Evolutionary conservation across 805 yeast species (phyloP).

Genomic region (Cyberlindnera maclurae): DNA sequence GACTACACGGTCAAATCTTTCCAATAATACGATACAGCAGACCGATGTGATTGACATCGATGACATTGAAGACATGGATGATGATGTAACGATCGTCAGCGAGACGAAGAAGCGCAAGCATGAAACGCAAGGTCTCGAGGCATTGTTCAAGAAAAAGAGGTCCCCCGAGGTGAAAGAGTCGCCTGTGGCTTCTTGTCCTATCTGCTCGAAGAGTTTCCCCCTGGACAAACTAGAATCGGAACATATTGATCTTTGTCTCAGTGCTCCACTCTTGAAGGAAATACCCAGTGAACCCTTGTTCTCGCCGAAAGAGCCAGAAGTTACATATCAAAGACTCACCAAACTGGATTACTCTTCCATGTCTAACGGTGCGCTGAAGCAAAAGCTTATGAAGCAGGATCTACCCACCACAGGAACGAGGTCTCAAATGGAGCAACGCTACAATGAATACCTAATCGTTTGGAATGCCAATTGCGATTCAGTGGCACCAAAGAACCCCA

Average conservation of each 20-base stretch:
- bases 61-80: constrained; percentile 18
- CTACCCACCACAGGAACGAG: constrained; percentile 60
- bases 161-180: background rate
- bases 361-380: constrained; percentile 52
- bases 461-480: constrained; percentile 82
- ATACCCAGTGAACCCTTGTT: constrained; percentile 19
- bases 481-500: constrained; percentile 51
- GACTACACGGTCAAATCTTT: too few species aligned
- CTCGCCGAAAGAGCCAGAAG: constrained; percentile 6
- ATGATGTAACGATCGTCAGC: constrained; percentile 24
- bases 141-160: constrained; percentile 15
- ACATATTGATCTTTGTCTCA: constrained; percentile 55
- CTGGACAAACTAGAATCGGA: constrained; percentile 42
- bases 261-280: constrained; percentile 19
- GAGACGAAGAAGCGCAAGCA: constrained; percentile 19
- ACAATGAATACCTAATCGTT: constrained; percentile 66
- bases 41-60: constrained; percentile 9
- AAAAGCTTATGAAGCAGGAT: constrained; percentile 45
- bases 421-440: constrained; percentile 57
- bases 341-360: constrained; percentile 59
- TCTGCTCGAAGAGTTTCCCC: constrained; percentile 48
- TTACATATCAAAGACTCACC: constrained; percentile 39
- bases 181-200: constrained; percentile 48
- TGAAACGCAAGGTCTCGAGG: constrained; percentile 11
- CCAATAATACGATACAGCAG: too few species aligned